Conservation (phyloP, 257 asterid genomes). For the Solanum pinnatisectum region DNA sequence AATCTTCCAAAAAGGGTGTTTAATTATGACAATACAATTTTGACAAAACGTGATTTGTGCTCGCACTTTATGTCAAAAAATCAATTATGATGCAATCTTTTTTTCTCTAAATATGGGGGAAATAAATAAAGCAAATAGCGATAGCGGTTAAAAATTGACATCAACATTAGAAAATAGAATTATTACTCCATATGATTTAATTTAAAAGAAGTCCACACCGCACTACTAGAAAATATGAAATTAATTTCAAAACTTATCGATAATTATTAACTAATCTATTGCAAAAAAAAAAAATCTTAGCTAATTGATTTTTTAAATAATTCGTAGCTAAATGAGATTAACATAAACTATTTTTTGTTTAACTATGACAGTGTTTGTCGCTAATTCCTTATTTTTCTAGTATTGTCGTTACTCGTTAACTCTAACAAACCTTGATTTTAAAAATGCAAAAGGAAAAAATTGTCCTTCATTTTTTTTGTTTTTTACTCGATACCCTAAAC, state of each 20-base stretch:
- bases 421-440: too few relatives aligned
- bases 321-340: not conserved
- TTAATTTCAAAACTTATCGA: accelerated
- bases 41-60: not conserved
- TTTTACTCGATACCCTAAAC: not conserved
- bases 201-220: not conserved
- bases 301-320: too few relatives aligned
- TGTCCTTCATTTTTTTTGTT: too few relatives aligned
- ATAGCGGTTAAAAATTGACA: not conserved
- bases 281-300: not conserved
- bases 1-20: not conserved
- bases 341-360: too few relatives aligned
- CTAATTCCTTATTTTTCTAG: too few relatives aligned
- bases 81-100: not conserved
- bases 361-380: too few relatives aligned
- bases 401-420: too few relatives aligned
- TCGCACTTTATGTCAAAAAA: not conserved
- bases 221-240: too few relatives aligned
- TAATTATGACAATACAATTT: not conserved
- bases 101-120: not conserved
- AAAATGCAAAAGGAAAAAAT: too few relatives aligned
- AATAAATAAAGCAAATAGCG: not conserved
- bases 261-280: too few relatives aligned
- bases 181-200: not conserved
- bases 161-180: not conserved